Evolutionary conservation across 805 yeast species (phyloP).

Genomic region (Saturnispora dispora): DNA sequence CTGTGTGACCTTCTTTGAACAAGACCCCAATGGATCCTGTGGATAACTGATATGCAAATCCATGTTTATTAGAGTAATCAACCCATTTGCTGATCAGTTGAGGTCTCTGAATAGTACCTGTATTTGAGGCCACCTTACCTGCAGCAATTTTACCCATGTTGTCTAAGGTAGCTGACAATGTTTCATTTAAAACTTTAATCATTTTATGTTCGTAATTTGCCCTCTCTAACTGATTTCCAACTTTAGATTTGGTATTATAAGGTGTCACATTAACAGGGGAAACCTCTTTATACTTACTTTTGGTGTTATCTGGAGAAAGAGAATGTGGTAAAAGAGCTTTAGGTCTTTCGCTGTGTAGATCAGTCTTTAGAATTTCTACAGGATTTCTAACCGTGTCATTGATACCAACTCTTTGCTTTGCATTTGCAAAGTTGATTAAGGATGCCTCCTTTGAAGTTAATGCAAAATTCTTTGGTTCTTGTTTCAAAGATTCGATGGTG

Average conservation of each 20-base stretch:
- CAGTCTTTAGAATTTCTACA: conserved; percentile 60
- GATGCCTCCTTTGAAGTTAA: conserved; percentile 53
- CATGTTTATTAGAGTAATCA: conserved; percentile 92
- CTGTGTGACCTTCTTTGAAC: conserved; percentile 77
- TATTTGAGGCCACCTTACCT: conserved; percentile 13
- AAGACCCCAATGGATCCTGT: conserved; percentile 86
- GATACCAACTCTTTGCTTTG: conserved; percentile 55
- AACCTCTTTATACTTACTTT: conserved; percentile 74
- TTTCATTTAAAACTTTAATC: conserved; percentile 20
- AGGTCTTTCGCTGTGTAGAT: conserved; percentile 59
- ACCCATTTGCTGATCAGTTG: conserved; percentile 91
- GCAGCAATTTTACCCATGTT: conserved; percentile 23
- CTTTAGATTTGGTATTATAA: conserved; percentile 16
- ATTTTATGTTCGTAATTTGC: conserved; percentile 24
- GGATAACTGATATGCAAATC: conserved; percentile 86
- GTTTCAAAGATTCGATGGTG: conserved; percentile 51
- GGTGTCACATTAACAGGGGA: conserved; percentile 22
- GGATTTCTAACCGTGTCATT: conserved; percentile 44
- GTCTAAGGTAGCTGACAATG: conserved; percentile 22
- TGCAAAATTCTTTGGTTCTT: conserved; percentile 49
- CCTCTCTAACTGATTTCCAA: conserved; percentile 23
- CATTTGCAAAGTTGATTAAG: conserved; percentile 53
- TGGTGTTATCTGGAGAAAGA: conserved; percentile 87
- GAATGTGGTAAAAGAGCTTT: conserved; percentile 74
- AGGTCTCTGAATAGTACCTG: conserved; percentile 36